Evolutionary conservation across 83 land plant genomes (phyloP).

Genomic region (Diphasiastrum complanatum): DNA sequence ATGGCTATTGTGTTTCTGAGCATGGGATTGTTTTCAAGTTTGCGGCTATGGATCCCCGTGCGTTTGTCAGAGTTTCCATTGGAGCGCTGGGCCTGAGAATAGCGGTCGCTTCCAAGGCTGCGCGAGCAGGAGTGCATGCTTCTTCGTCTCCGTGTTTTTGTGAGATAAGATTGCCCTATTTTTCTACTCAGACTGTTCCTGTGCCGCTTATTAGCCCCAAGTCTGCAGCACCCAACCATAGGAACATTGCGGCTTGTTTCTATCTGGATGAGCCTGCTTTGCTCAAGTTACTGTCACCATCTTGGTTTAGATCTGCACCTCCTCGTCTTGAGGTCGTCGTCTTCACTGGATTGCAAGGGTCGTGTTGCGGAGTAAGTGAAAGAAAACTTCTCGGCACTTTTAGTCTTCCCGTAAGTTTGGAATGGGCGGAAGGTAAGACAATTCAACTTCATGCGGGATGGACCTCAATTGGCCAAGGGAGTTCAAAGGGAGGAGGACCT

Average conservation of each 20-base stretch:
- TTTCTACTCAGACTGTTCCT: neutral
- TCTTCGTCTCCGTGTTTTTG: conserved; percentile 8
- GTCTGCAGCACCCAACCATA: neutral
- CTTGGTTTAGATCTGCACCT: neutral
- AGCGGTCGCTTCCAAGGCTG: neutral
- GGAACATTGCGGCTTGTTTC: conserved; percentile 9
- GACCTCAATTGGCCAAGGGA: neutral
- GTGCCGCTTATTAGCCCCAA: conserved; percentile 8
- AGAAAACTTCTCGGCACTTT: conserved; percentile 7
- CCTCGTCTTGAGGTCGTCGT: neutral
- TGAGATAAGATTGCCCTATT: conserved; percentile 8
- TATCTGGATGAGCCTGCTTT: conserved; percentile 2
- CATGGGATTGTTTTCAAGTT: too few relatives aligned
- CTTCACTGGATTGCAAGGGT: conserved; percentile 6
- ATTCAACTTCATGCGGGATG: neutral
- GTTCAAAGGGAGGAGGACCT: neutral
- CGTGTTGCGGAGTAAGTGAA: neutral
- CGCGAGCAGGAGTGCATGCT: too few relatives aligned
- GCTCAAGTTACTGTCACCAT: neutral
- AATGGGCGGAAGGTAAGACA: conserved; percentile 1
- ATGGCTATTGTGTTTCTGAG: too few relatives aligned
- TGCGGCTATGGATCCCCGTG: conserved; percentile 3
- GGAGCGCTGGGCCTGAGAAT: conserved; percentile 1
- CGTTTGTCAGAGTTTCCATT: conserved; percentile 2
- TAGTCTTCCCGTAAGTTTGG: conserved; percentile 1